Percentiles rank a stretch among this genome's conserved stretches.
phyloP scores from a whole-genome alignment of 129 eudicot species.

The Rutidosis leptorrhynchoides region DNA sequence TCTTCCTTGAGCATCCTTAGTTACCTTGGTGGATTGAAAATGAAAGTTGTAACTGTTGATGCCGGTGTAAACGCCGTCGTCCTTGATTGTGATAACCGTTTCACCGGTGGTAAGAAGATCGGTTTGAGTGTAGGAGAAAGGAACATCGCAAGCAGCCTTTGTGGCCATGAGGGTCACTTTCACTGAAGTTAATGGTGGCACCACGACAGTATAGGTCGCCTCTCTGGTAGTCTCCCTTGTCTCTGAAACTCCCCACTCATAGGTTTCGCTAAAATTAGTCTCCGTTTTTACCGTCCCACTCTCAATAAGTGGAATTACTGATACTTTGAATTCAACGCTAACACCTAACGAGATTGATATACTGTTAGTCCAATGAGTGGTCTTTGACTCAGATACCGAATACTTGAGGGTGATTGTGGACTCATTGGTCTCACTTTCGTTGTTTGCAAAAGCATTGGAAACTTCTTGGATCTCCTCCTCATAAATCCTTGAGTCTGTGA shows the following conservation, averaged over 20 bases:
- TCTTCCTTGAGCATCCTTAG: neutral
- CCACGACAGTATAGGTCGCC: neutral
- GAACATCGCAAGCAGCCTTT: constrained; percentile 8
- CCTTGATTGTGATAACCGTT: neutral
- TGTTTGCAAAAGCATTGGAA: neutral
- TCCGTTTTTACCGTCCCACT: neutral
- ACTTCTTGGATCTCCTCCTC: neutral
- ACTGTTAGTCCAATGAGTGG: neutral
- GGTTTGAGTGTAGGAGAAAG: constrained; percentile 8
- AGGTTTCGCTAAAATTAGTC: neutral
- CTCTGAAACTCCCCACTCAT: neutral
- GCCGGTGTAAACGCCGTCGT: constrained; percentile 7
- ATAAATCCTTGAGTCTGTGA: neutral
- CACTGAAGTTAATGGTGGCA: constrained; percentile 7
- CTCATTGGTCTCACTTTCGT: neutral
- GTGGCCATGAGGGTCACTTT: neutral
- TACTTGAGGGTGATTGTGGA: neutral
- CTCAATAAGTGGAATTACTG: neutral
- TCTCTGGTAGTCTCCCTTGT: neutral
- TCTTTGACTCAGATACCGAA: neutral
- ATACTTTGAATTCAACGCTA: neutral
- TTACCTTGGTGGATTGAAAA: neutral
- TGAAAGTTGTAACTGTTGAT: neutral
- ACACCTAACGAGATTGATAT: neutral
- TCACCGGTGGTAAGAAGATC: constrained; percentile 2